phyloP scores from a whole-genome alignment of 306 rosid genomes.

The Quercus rubra region DNA sequence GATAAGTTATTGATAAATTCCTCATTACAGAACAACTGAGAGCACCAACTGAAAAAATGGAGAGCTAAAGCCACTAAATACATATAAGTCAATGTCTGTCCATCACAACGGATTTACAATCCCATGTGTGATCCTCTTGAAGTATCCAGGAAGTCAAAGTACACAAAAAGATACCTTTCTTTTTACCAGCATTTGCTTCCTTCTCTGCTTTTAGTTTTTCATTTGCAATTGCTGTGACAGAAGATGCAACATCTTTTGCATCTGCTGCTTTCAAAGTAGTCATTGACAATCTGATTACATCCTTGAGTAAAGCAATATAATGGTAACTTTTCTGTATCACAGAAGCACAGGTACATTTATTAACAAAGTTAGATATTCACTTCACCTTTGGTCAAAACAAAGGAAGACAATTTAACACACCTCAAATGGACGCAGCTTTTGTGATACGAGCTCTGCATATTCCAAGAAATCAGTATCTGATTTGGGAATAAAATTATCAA shows the following conservation, averaged over 20 bases:
- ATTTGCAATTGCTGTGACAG: conserved; percentile 82
- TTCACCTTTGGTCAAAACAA: background rate
- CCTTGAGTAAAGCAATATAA: conserved; percentile 69
- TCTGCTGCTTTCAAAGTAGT: conserved; percentile 84
- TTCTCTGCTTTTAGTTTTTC: conserved; percentile 90
- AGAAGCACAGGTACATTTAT: background rate
- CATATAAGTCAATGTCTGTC: background rate
- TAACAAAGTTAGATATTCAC: background rate
- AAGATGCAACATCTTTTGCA: conserved; percentile 91
- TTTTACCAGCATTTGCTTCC: conserved; percentile 88
- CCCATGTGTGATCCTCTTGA: background rate
- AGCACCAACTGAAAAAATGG: background rate
- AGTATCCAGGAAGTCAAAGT: background rate
- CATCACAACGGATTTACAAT: too few species aligned
- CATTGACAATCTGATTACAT: conserved; percentile 80
- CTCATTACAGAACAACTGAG: background rate
- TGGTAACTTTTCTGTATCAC: conserved; percentile 81
- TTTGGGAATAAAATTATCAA: conserved; percentile 86
- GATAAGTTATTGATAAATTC: background rate
- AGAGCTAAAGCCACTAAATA: background rate
- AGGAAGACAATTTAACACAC: conserved; percentile 29
- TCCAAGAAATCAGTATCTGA: conserved; percentile 85
- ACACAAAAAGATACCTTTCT: conserved; percentile 55
- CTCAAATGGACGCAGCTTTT: conserved; percentile 67
- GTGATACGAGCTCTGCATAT: conserved; percentile 81